Evolutionary conservation across 2,329 filamentous ascomycete genomes (phyloP), one percentile per base, ranked within the genome.

Genomic region (Pseudogymnoascus sp.): DNA sequence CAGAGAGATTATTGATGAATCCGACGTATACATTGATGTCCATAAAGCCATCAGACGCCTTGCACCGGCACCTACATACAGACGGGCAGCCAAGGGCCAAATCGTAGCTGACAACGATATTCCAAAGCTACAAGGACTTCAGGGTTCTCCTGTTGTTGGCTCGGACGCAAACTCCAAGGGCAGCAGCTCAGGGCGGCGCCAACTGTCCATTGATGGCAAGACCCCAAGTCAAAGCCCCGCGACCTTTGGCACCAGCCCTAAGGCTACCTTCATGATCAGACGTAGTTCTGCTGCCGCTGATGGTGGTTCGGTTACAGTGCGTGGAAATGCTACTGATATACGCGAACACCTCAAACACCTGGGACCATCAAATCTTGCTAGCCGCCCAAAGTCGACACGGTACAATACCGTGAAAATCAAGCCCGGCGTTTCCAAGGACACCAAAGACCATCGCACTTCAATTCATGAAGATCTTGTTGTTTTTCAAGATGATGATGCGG

Each of bases 1-100:
- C 62, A 92, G 89, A 78, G 94, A 99, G 81, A 99, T 97, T 66
- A 95, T 99, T 64, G 94, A 99, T 72, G 94, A 99, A 74, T 97
- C 93, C 0, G 94, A 99, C 74, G 94, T 99, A 9, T 99, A 96
- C 70, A 88, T 99, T 65, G 94, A 99, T 73, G 91, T 99, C 2
- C 94, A 97, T 79, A 97, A 97, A 77, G 94, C 94, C 20, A 97
- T 99, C 67, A 86, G 94, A 62, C 89, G 94, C 59, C 83, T 95
- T 69, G 84, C 88, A 18, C 91, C 91, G 1, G 91, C 92, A 1
- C 69, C 69, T 7, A 58, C 57, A 28, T 58, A 25, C 57, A 38
- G 37, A 30, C 57, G 57, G 4, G 57, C 57, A 25, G 8, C 62
- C 66, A 84, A 82, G 66, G 78, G 77, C 47, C 77, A 78, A 60